Evolutionary conservation across 345 rosid genomes (phyloP), one percentile per base, ranked within the genome.

Genomic region (Crucihimalaya himalaica): DNA sequence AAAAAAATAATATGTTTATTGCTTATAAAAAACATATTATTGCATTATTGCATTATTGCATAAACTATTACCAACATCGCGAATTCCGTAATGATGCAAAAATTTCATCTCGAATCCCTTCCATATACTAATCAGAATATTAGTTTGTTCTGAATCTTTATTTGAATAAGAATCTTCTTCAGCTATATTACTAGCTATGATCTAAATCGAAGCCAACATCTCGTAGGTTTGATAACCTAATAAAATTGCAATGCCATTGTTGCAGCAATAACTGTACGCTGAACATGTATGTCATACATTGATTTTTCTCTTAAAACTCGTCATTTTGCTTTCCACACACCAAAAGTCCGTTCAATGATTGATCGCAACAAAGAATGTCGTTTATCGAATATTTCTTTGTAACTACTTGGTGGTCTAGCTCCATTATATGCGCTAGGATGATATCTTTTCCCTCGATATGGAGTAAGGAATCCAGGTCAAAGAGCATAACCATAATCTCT

Each of bases 171-270:
- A 28, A 29, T 55, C 21, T 28, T 55, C 21, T 28, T 9, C 61
- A 48, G 19, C 40, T 6, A 13, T 9, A 54, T 14, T 54, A 29
- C 14, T 56, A 31, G 13, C 4, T 6, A 28, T 14, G 21, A 53
- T 4, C 14, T 31, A 21, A n/a, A 31, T 35, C 18, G 20, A 37
- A 60, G 23, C 6, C 51, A 45, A 43, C 5, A 62, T 62, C 51
- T 40, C 32, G 6, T 39, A 39, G 6, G 0, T 61, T 61, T 40
- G 55, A 63, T 45, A 16, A 46, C 5, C 68, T 42, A 10, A 21
- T 40, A 27, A 62, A 62, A 23, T 62, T 62, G 66, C 8, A 62
- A 12, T 14, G 35, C 13, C 37, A 63, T 63, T 63, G 23, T 63
- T 42, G 67, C 35, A n/a, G 23, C 25, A 40, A 56, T 32, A 56